phyloP scores from a whole-genome alignment of 805 yeast species.

The Clavispora fructus region DNA sequence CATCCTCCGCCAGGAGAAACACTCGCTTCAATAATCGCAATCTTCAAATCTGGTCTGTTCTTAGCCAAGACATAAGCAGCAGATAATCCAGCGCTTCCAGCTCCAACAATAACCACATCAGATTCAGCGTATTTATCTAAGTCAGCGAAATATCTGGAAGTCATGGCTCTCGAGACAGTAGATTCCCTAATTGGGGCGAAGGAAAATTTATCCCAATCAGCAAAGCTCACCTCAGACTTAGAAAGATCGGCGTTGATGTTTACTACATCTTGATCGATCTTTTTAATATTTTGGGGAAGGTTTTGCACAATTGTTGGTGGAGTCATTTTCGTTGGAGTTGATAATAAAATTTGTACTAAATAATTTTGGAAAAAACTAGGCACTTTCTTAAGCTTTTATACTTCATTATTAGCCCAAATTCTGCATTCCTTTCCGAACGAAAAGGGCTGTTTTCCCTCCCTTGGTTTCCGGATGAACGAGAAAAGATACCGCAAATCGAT shows the following conservation, averaged over 20 bases:
- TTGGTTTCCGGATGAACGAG: too few species aligned
- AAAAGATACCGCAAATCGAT: slow-evolving; percentile 3
- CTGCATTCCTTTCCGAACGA: not conserved
- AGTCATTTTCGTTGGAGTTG: slow-evolving; percentile 19
- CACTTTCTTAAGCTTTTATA: not conserved
- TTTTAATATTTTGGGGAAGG: slow-evolving; percentile 5
- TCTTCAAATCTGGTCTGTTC: slow-evolving; percentile 69
- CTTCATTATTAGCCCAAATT: not conserved
- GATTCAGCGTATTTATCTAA: slow-evolving; percentile 70
- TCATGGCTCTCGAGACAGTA: slow-evolving; percentile 77
- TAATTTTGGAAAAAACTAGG: not conserved
- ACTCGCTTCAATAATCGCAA: slow-evolving; percentile 67
- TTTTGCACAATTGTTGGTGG: slow-evolving; percentile 32
- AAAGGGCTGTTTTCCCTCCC: not conserved
- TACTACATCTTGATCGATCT: slow-evolving; percentile 1
- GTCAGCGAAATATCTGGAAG: slow-evolving; percentile 66
- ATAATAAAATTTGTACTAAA: slow-evolving; percentile 1
- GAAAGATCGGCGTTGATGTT: slow-evolving; percentile 14
- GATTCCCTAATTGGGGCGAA: slow-evolving; percentile 75
- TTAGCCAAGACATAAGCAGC: slow-evolving; percentile 72
- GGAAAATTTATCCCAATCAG: slow-evolving; percentile 65
- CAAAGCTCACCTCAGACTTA: slow-evolving; percentile 24
- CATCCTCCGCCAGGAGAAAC: slow-evolving; percentile 82
- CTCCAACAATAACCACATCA: slow-evolving; percentile 72
- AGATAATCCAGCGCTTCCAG: slow-evolving; percentile 71